These are phyloP conservation scores for Hemileia vastatrix DNA, from an alignment of 1,284 basidiomycete genomes.

Conservation along the genomic window DNA sequence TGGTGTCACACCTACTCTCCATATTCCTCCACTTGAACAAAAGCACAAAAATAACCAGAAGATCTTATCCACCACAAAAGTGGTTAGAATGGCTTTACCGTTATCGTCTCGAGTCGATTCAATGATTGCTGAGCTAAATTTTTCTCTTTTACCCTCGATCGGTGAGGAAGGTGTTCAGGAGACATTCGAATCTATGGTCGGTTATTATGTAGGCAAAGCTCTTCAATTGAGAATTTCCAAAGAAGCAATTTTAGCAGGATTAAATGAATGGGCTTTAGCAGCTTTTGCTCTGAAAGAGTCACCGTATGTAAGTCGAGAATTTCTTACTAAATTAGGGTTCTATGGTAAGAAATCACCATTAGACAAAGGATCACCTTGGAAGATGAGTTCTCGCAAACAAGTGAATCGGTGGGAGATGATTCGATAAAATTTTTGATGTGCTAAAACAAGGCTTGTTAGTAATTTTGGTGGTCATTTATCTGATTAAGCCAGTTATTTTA, in stretches of 20 bases:
- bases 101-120: constrained; percentile 35
- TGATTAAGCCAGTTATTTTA: no score
- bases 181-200: constrained; percentile 61
- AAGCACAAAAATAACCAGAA: no score
- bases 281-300: constrained; percentile 51
- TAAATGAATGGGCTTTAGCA: constrained; percentile 59
- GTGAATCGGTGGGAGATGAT: no score
- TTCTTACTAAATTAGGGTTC: constrained; percentile 50
- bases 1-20: constrained; percentile 23
- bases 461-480: no score
- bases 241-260: constrained; percentile 52
- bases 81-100: no score
- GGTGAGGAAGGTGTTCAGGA: constrained; percentile 56
- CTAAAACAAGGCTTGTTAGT: no score
- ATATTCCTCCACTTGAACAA: constrained; percentile 1
- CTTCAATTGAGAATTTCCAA: constrained; percentile 51
- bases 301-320: constrained; percentile 51
- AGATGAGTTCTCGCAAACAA: no score
- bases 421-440: no score
- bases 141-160: constrained; percentile 46
- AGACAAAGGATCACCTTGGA: no score
- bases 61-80: no score
- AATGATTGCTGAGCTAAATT: constrained; percentile 46
- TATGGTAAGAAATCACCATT: no score
- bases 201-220: constrained; percentile 60